Percentiles rank a stretch among this genome's conserved stretches.
These are phyloP conservation scores for Plasmopara muralis DNA, from an alignment of 352 stramenopile genomes.

Conservation along the genomic window DNA sequence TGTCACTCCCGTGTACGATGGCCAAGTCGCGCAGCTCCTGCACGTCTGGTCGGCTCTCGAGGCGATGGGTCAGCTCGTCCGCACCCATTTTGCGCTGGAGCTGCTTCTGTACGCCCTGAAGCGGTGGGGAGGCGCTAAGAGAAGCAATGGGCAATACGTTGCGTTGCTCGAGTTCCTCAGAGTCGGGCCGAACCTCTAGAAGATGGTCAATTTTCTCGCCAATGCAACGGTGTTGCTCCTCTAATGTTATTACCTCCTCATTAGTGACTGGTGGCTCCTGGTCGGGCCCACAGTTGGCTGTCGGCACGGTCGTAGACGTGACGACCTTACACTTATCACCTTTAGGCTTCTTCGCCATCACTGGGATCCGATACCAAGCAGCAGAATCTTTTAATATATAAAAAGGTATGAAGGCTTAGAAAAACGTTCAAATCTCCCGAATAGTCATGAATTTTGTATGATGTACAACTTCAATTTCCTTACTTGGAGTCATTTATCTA, in stretches of 20 bases:
- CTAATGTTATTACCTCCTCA: slow-evolving; percentile 18
- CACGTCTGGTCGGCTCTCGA: slow-evolving; percentile 65
- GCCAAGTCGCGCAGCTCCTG: slow-evolving; percentile 66
- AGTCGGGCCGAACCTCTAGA: slow-evolving; percentile 48
- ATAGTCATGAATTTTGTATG: slow-evolving; percentile 6
- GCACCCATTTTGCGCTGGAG: slow-evolving; percentile 70
- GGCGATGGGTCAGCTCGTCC: slow-evolving; percentile 57
- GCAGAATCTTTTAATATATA: too few relatives aligned
- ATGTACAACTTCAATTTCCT: slow-evolving; percentile 16
- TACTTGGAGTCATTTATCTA: slow-evolving; percentile 7
- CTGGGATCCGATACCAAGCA: too few relatives aligned
- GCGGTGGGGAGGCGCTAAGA: slow-evolving; percentile 38
- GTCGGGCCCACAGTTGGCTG: slow-evolving; percentile 22
- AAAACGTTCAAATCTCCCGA: background rate
- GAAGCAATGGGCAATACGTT: slow-evolving; percentile 42
- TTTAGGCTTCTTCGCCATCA: slow-evolving; percentile 67
- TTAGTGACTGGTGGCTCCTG: slow-evolving; percentile 25
- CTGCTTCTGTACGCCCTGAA: slow-evolving; percentile 71
- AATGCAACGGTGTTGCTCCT: slow-evolving; percentile 28
- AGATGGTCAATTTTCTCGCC: slow-evolving; percentile 66
- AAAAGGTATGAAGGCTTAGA: background rate
- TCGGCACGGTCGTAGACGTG: slow-evolving; percentile 21
- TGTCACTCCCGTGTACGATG: slow-evolving; percentile 54
- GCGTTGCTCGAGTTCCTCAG: slow-evolving; percentile 45
- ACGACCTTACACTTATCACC: slow-evolving; percentile 27